phyloP scores from a whole-genome alignment of 768 basidiomycete genomes.

The Mycena belliarum region DNA sequence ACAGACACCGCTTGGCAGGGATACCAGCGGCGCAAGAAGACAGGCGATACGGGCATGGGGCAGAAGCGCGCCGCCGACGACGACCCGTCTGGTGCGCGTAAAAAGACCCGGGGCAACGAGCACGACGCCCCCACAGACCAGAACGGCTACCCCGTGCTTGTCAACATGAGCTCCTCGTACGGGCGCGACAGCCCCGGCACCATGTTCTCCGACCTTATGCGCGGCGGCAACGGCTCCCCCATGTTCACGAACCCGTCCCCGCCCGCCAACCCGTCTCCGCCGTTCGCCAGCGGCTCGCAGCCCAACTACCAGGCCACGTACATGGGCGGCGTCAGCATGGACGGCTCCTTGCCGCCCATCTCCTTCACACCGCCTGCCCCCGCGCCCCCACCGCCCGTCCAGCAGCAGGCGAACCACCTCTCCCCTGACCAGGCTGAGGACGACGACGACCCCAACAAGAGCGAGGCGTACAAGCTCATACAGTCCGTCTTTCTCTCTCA shows the following conservation, averaged over 20 bases:
- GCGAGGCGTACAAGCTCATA: constrained; percentile 82
- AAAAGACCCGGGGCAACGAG: constrained; percentile 52
- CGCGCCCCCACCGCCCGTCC: constrained; percentile 27
- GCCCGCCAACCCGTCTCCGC: constrained; percentile 32
- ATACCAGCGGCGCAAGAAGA: constrained; percentile 71
- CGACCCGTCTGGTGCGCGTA: constrained; percentile 35
- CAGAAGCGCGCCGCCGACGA: constrained; percentile 61
- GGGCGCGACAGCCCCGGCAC: constrained; percentile 42
- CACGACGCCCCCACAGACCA: constrained; percentile 38
- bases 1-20: constrained; percentile 94
- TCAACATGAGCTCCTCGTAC: constrained; percentile 55
- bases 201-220: constrained; percentile 65
- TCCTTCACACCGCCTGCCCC: constrained; percentile 42
- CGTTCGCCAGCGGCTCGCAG: constrained; percentile 40
- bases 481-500: constrained; percentile 45
- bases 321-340: constrained; percentile 58
- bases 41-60: constrained; percentile 19
- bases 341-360: constrained; percentile 49
- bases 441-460: constrained; percentile 70
- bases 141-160: constrained; percentile 57
- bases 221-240: constrained; percentile 53
- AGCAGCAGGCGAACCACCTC: constrained; percentile 28
- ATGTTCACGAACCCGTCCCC: constrained; percentile 48
- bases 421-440: constrained; percentile 54
- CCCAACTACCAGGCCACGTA: constrained; percentile 49